phyloP scores from a whole-genome alignment of 306 rosid species.

The Hippophae tibetana region DNA sequence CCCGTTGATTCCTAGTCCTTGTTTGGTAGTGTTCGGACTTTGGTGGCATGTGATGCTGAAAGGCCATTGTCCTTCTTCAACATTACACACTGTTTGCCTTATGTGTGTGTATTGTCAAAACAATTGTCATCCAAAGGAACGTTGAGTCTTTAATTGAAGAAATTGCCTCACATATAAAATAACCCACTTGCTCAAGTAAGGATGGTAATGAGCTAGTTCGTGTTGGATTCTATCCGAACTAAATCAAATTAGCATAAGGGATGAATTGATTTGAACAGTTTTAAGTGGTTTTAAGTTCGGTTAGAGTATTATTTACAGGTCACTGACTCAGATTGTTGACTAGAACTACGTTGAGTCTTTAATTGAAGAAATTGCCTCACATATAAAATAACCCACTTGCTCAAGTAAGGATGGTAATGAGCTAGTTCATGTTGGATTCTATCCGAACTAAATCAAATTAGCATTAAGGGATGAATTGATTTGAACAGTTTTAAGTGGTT shows the following conservation, averaged over 20 bases:
- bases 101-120: slow-evolving; percentile 13
- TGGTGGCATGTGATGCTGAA: slow-evolving; percentile 41
- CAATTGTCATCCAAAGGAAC: slow-evolving; percentile 5
- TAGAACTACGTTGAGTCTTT: slow-evolving; percentile 5
- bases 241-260: no score
- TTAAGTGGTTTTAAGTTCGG: no score
- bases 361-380: background rate
- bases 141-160: slow-evolving; percentile 4
- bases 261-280: no score
- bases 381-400: slow-evolving; percentile 10
- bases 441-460: no score
- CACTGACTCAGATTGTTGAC: no score
- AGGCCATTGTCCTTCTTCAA: slow-evolving; percentile 33
- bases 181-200: slow-evolving; percentile 5
- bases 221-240: no score
- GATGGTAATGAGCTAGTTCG: background rate
- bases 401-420: background rate
- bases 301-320: no score
- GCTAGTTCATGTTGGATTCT: no score
- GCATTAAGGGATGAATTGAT: no score
- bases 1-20: slow-evolving; percentile 28
- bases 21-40: slow-evolving; percentile 34
- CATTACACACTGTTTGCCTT: slow-evolving; percentile 26
- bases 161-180: background rate
- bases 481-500: no score